These are phyloP conservation scores for Penicillium sp. DNA, from an alignment of 2,329 filamentous ascomycete species.

Conservation along the genomic window DNA sequence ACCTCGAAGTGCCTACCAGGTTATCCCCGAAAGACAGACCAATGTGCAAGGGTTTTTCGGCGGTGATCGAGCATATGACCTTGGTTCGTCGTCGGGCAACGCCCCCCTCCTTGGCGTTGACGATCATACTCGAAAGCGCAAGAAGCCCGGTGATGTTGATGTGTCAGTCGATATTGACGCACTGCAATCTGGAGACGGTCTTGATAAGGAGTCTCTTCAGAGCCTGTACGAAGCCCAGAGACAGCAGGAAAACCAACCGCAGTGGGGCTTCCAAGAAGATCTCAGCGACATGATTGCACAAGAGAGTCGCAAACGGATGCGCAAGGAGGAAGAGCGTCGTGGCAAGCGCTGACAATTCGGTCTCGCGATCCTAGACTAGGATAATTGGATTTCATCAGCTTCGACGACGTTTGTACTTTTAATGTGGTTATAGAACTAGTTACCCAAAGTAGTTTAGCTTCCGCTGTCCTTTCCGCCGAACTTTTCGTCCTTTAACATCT, in stretches of 20 bases:
- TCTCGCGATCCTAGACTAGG: too few relatives aligned
- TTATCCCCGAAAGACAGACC: conserved; percentile 82
- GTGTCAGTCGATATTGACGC: conserved; percentile 84
- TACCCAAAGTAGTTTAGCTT: conserved; percentile 7
- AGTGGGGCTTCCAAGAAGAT: conserved; percentile 80
- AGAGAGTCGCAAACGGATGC: conserved; percentile 83
- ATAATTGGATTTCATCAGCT: too few relatives aligned
- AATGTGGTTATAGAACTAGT: too few relatives aligned
- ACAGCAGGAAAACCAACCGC: conserved; percentile 59
- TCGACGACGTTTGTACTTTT: too few relatives aligned
- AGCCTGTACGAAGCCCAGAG: conserved; percentile 70
- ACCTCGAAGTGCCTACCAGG: conserved; percentile 76
- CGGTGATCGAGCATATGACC: conserved; percentile 86
- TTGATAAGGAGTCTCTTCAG: conserved; percentile 78
- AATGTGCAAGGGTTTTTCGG: conserved; percentile 91
- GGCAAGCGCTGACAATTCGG: conserved; percentile 57
- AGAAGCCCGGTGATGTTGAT: conserved; percentile 94
- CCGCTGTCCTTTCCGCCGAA: neutral
- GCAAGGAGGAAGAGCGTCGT: conserved; percentile 74
- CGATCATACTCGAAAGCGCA: conserved; percentile 71
- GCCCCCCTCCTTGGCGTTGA: conserved; percentile 74
- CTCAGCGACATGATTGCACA: conserved; percentile 92
- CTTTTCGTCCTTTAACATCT: neutral
- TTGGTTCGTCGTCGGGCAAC: conserved; percentile 56
- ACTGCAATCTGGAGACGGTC: conserved; percentile 64